A percentile compares a stretch with the other conserved stretches of the same genome.
Evolutionary conservation across 176 grass and related monocot genomes (phyloP).

Genomic region (Cocos nucifera): DNA sequence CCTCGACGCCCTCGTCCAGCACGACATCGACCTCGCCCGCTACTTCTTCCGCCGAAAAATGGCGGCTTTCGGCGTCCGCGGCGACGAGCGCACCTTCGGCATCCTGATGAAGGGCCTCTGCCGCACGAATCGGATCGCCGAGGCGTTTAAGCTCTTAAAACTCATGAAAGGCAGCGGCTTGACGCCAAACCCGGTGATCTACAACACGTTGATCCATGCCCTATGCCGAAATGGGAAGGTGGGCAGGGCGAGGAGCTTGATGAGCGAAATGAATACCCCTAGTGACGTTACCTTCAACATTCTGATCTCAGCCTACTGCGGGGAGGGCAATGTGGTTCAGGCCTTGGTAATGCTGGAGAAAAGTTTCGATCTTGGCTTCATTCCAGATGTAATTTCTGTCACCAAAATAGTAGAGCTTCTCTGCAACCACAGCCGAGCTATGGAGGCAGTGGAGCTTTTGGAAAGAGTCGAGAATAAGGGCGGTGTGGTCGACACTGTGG

Average conservation of each 20-base stretch:
- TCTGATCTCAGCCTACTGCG: conserved; percentile 33
- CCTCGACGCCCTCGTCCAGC: conserved; percentile 18
- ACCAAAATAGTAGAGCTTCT: conserved; percentile 31
- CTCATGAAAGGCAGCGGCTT: conserved; percentile 21
- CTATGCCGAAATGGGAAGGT: conserved; percentile 22
- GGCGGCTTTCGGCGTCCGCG: conserved; percentile 1
- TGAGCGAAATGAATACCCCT: conserved; percentile 15
- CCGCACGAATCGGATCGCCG: conserved; percentile 23
- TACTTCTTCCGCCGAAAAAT: conserved; percentile 14
- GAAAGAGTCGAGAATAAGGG: conserved; percentile 26
- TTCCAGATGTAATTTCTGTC: conserved; percentile 22
- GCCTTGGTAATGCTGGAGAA: conserved; percentile 34
- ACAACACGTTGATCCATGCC: conserved; percentile 31
- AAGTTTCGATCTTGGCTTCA: conserved; percentile 27
- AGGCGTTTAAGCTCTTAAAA: conserved; percentile 26
- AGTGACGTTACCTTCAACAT: conserved; percentile 34
- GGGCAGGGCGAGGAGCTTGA: conserved; percentile 23
- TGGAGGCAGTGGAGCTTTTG: conserved; percentile 29
- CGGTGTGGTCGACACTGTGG: conserved; percentile 22
- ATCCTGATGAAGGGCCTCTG: conserved; percentile 37
- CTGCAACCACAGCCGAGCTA: conserved; percentile 12
- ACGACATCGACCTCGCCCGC: conserved; percentile 26
- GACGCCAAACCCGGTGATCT: conserved; percentile 29
- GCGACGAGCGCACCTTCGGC: conserved; percentile 24
- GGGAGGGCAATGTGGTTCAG: conserved; percentile 17